Evolutionary conservation across 73 alveolate species (phyloP).

Genomic region (Tetrahymena malaccensis): DNA sequence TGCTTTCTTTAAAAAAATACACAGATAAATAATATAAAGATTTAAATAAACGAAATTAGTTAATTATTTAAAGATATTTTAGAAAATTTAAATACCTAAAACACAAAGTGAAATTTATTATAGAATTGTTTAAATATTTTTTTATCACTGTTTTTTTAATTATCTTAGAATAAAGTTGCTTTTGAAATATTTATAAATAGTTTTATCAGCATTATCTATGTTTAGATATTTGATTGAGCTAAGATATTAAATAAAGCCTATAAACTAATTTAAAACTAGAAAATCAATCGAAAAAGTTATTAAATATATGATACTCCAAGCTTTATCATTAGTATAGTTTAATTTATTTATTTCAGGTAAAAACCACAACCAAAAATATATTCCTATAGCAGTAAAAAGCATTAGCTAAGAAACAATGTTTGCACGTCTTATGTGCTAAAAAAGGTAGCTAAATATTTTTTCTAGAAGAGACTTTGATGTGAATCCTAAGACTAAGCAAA

Average conservation of each 20-base stretch:
- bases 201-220: neutral
- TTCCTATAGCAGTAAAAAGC: neutral
- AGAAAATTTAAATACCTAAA: too few relatives aligned
- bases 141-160: neutral
- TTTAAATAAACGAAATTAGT: too few relatives aligned
- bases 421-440: neutral
- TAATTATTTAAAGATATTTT: too few relatives aligned
- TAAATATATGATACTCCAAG: neutral
- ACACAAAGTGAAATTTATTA: too few relatives aligned
- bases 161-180: neutral
- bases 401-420: neutral
- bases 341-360: neutral
- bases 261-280: neutral
- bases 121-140: too few relatives aligned
- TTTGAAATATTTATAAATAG: neutral
- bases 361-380: neutral
- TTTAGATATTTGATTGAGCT: neutral
- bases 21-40: too few relatives aligned
- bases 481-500: neutral
- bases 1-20: too few relatives aligned
- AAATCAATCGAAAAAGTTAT: neutral
- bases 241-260: neutral
- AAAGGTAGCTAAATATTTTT: neutral
- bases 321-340: neutral
- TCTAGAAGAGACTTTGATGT: neutral